Evolutionary conservation across 1,284 basidiomycete genomes (phyloP), one percentile per base, ranked within the genome.

Genomic region (Ceratobasidium sp.): DNA sequence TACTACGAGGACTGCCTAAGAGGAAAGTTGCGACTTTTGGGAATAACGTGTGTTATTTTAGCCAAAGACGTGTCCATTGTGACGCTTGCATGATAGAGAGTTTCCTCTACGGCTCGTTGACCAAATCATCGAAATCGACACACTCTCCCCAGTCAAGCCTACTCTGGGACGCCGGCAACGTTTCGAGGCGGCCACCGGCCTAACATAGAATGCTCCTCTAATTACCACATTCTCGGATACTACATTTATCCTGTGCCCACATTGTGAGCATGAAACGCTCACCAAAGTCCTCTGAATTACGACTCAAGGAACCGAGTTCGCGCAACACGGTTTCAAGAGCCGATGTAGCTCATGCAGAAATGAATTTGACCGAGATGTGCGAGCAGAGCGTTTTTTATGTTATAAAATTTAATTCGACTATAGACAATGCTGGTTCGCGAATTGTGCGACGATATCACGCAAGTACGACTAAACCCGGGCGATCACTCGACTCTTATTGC

Each of bases 1-100:
- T 77, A 75, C 62, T 73, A 53, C 41, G 73, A 75, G 50, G 76
- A 77, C 59, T 62, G 76, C 30, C 23, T 73, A 12, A 55, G 52
- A n/a, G 50, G 30, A 43, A 64, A 62, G 26, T 72, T 41, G 26
- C 46, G 41, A 16, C 73, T 71, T 18, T 59, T 65, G n/a, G 50
- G 46, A 28, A 59, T 72, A 39, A 36, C 53, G 69, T 75, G 36
- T 4, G 55, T 50, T 16, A 14, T 4, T 39, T 14, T 6, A 43
- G 28, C 28, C 28, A 5, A 14, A 39, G 14, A 6, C 14, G 28
- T 9, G 53, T 21, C n/a, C 9, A 3, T 36, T 23, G 21, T 61
- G 28, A 46, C 14, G 6, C 36, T 39, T 14, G 36, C 36, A 39
- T n/a, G n/a, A n/a, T 28, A 76, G 75, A 3, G 43, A 45, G 21